Evolutionary conservation across 2,329 filamentous ascomycete species (phyloP), one percentile per base, ranked within the genome.

Genomic region (Emergomyces africanus): DNA sequence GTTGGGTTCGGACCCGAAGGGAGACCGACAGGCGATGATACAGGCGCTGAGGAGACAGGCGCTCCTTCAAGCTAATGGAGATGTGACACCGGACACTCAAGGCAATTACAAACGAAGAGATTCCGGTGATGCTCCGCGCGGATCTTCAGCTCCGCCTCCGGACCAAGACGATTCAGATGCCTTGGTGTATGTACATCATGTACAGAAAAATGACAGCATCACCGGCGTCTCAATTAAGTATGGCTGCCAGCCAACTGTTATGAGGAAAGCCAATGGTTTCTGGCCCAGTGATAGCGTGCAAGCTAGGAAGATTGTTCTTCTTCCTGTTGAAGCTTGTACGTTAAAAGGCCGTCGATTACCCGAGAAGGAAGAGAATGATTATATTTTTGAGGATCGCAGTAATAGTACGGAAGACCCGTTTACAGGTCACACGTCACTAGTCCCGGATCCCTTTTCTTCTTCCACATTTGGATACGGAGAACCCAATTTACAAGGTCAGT

Each of bases 231-330:
- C 94, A 57, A 85, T 99, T 64, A 88, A 86, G 66, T 99, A 95
- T 73, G 87, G 89, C 66, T 97, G 92, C 71, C 83, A 88, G 63
- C 85, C 90, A 59, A 87, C 91, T 54, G 81, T 87, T 1, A 85
- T 99, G 64, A 82, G 89, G 60, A 94, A 89, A 70, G 85, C 90
- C 44, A 99, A 99, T 70, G 84, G 94, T 12, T 84, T 99, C 68
- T 99, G 94, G 94, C 89, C 90, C 6, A 89, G 90, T 63, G 94
- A 97, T 69, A 90, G 84, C 63, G 87, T 97, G 41, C 92, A 96
- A 70, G 83, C 85, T 54, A 85, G 91, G 61, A 89, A 89, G 67
- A 86, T 83, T 63, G 80, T 99, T 18, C 81, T 91, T 9, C 77
- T 99, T 57, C 94, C 94, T 0, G 89, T 97, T 4, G 91, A 96